A percentile compares a stretch with the other conserved stretches of the same genome.
phyloP scores from a whole-genome alignment of 2,329 filamentous ascomycete genomes.

The Esteya vermicola region DNA sequence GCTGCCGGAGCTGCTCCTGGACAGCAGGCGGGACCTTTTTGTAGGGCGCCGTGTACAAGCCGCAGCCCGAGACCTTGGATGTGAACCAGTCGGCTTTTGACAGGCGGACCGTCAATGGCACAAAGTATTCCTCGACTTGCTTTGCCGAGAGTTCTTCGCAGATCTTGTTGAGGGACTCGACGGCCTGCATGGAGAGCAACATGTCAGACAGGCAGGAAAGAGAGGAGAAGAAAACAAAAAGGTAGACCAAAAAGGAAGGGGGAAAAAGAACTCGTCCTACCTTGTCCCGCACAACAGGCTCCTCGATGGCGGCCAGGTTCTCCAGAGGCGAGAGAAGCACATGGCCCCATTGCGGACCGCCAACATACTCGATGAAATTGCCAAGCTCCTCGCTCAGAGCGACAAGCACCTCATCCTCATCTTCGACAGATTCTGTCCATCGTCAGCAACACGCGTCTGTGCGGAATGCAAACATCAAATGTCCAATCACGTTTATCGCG shows the following conservation, averaged over 20 bases:
- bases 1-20: constrained; percentile 81
- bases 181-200: constrained; percentile 52
- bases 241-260: neutral
- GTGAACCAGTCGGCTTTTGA: constrained; percentile 99
- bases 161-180: constrained; percentile 99
- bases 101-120: constrained; percentile 85
- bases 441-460: constrained; percentile 1
- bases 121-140: constrained; percentile 95
- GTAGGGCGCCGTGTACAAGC: constrained; percentile 88
- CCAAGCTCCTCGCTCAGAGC: constrained; percentile 94
- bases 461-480: neutral
- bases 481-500: neutral
- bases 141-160: constrained; percentile 79
- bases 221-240: neutral
- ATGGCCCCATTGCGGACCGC: constrained; percentile 84
- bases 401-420: constrained; percentile 96
- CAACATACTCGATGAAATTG: constrained; percentile 94
- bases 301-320: constrained; percentile 96
- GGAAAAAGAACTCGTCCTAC: constrained; percentile 33
- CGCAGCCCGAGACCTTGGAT: constrained; percentile 95
- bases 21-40: constrained; percentile 75
- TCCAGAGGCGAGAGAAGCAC: constrained; percentile 93
- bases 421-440: constrained; percentile 81
- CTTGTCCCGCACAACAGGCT: constrained; percentile 96
- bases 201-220: neutral